Evolutionary conservation across 2,329 filamentous ascomycete species (phyloP).

Genomic region (Penicillium oxalicum): DNA sequence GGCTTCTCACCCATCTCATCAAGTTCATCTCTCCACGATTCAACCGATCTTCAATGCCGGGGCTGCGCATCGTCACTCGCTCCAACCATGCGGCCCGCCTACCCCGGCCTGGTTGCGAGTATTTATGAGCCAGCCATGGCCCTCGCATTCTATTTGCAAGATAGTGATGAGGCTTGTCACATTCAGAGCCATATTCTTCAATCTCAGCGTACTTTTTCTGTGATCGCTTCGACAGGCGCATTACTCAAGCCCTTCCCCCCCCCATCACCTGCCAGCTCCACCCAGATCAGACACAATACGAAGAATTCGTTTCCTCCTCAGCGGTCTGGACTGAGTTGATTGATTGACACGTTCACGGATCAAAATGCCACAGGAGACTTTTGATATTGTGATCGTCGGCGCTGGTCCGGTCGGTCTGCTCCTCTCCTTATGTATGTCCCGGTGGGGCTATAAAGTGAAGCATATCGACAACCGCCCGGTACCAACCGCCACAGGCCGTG

Average conservation of each 20-base stretch:
- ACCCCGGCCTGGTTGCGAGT: constrained; percentile 16
- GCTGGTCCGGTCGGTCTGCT: constrained; percentile 85
- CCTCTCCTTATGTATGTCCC: constrained; percentile 77
- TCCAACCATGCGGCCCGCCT: constrained; percentile 10
- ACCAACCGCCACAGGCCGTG: constrained; percentile 77
- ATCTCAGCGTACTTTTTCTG: constrained; percentile 1
- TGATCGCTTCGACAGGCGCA: not conserved
- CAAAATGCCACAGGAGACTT: constrained; percentile 43
- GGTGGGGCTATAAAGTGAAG: constrained; percentile 94
- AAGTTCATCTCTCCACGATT: constrained; percentile 18
- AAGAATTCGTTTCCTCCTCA: no score
- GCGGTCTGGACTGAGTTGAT: no score
- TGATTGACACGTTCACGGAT: not conserved
- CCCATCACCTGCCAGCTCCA: not conserved
- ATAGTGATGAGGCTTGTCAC: not conserved
- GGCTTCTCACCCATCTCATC: constrained; percentile 4
- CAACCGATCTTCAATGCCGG: constrained; percentile 34
- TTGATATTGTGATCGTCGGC: constrained; percentile 75
- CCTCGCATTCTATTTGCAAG: constrained; percentile 8
- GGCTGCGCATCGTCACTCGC: constrained; percentile 24
- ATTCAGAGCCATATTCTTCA: not conserved
- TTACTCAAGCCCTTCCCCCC: not conserved
- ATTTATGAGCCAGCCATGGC: constrained; percentile 25
- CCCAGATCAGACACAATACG: no score
- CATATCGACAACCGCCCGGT: constrained; percentile 87